Percentiles rank a stretch among this genome's conserved stretches.
phyloP scores from a whole-genome alignment of 2,329 filamentous ascomycete genomes.

The Tympanopsis confertula region DNA sequence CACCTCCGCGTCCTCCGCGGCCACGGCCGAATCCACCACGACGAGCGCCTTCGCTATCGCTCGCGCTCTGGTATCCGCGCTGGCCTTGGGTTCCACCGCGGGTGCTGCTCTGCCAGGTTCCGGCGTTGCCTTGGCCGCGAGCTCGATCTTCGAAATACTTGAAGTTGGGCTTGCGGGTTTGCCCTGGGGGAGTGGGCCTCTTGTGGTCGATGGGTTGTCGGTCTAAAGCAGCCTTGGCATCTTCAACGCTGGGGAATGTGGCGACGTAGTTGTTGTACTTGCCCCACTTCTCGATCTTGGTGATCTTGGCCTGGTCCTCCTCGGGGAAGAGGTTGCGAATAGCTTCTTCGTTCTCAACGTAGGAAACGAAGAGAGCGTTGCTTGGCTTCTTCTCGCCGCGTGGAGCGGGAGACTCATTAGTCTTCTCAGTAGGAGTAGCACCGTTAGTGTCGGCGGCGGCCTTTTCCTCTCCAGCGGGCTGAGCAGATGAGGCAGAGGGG shows the following conservation, averaged over 20 bases:
- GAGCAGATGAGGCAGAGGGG: slow-evolving; percentile 18
- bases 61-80: slow-evolving; percentile 41
- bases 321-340: slow-evolving; percentile 71
- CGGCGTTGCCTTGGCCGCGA: slow-evolving; percentile 51
- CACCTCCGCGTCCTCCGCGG: slow-evolving; percentile 38
- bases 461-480: slow-evolving; percentile 37
- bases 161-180: slow-evolving; percentile 32
- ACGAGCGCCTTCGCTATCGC: slow-evolving; percentile 41
- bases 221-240: slow-evolving; percentile 17
- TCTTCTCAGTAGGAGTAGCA: slow-evolving; percentile 30
- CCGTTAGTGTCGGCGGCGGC: slow-evolving; percentile 8
- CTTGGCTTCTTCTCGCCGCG: slow-evolving; percentile 55
- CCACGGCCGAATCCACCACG: slow-evolving; percentile 21
- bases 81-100: slow-evolving; percentile 31
- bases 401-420: slow-evolving; percentile 42
- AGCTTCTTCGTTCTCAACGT: slow-evolving; percentile 72
- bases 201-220: neutral
- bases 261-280: slow-evolving; percentile 17
- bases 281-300: slow-evolving; percentile 67
- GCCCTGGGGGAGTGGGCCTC: neutral
- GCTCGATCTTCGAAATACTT: slow-evolving; percentile 69
- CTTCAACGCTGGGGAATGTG: slow-evolving; percentile 66
- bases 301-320: slow-evolving; percentile 72
- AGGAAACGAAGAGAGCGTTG: slow-evolving; percentile 81
- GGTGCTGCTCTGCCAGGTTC: slow-evolving; percentile 55